A percentile compares a stretch with the other conserved stretches of the same genome.
phyloP scores from a whole-genome alignment of 1,139 yeast genomes.

The Zygotorulaspora mrakii region DNA sequence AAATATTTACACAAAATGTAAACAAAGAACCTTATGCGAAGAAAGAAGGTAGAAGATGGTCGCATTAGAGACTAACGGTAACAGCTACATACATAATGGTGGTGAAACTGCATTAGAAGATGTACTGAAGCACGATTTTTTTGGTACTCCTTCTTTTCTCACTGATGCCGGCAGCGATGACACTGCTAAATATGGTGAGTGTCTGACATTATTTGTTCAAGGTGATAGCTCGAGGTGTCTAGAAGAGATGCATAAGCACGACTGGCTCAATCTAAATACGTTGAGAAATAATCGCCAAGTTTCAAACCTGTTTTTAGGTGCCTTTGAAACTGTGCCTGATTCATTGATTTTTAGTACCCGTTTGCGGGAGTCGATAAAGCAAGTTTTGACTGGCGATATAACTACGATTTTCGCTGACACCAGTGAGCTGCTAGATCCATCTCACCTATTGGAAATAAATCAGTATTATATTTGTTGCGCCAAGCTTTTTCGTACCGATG shows the following conservation, averaged over 20 bases:
- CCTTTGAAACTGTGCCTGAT: conserved; percentile 11
- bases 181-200: conserved; percentile 16
- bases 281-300: conserved; percentile 9
- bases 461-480: conserved; percentile 21
- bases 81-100: conserved; percentile 1
- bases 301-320: conserved; percentile 17
- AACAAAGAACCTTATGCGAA: background rate
- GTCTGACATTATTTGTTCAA: conserved; percentile 23
- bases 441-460: conserved; percentile 10
- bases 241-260: conserved; percentile 21
- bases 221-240: conserved; percentile 24
- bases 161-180: conserved; percentile 5
- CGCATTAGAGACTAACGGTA: too few species aligned
- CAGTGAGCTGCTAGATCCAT: background rate
- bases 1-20: too few species aligned
- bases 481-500: conserved; percentile 11
- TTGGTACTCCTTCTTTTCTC: conserved; percentile 9
- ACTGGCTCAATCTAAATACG: conserved; percentile 14
- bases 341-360: conserved; percentile 15
- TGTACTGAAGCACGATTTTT: conserved; percentile 21
- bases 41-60: conserved; percentile 3
- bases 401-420: conserved; percentile 2
- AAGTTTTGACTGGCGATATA: conserved; percentile 10
- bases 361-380: conserved; percentile 10
- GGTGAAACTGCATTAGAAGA: conserved; percentile 16